Evolutionary conservation across 768 basidiomycete genomes (phyloP).

Genomic region (Tricholoma hemisulphureum): DNA sequence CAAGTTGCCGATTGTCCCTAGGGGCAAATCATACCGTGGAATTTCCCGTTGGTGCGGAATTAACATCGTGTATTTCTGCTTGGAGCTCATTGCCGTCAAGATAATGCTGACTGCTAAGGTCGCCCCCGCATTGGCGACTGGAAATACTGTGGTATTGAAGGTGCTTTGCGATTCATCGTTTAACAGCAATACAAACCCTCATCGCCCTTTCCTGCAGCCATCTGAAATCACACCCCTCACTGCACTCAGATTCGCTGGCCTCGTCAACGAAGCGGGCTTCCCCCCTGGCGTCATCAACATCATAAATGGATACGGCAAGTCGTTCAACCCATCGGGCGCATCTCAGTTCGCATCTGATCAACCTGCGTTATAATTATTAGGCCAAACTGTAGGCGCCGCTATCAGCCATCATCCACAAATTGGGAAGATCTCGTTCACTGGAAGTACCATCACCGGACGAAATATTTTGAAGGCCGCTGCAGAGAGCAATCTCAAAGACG

Average conservation of each 20-base stretch:
- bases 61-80: neutral
- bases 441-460: constrained; percentile 73
- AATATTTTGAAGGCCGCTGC: constrained; percentile 77
- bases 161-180: constrained; percentile 6
- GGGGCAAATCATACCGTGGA: constrained; percentile 57
- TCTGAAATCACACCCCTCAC: no score
- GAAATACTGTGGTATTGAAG: constrained; percentile 60
- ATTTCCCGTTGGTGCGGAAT: constrained; percentile 35
- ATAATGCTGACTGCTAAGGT: constrained; percentile 26
- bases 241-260: constrained; percentile 45
- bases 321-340: neutral
- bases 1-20: no score
- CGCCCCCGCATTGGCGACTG: constrained; percentile 34
- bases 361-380: constrained; percentile 47
- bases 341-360: constrained; percentile 45
- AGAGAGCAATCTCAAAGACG: constrained; percentile 78
- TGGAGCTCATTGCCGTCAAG: neutral
- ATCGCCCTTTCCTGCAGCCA: constrained; percentile 45
- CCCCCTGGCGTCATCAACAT: constrained; percentile 71
- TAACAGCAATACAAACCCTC: neutral
- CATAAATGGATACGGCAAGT: constrained; percentile 50
- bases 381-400: constrained; percentile 56
- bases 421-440: constrained; percentile 81
- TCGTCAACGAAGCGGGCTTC: constrained; percentile 63
- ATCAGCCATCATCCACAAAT: constrained; percentile 54